phyloP scores from a whole-genome alignment of 768 basidiomycete species.

The Lanmaoa rubissima region DNA sequence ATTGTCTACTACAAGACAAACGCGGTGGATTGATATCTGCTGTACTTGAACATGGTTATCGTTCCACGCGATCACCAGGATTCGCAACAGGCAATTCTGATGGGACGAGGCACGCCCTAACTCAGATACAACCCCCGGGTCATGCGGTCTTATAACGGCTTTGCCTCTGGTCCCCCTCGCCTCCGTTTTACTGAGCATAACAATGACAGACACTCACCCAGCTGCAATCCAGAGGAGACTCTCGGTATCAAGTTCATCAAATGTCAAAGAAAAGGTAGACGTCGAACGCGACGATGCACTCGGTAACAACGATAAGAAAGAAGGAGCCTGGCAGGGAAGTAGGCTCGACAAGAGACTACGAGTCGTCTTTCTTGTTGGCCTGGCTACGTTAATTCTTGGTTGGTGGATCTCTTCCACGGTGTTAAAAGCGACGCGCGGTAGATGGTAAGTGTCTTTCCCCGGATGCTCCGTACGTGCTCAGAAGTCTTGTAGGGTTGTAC shows the following conservation, averaged over 20 bases:
- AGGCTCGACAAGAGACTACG: slow-evolving; percentile 29
- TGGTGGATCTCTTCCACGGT: slow-evolving; percentile 86
- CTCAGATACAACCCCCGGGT: not conserved
- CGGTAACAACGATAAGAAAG: slow-evolving; percentile 11
- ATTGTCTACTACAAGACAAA: no score
- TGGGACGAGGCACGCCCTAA: not conserved
- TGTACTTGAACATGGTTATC: not conserved
- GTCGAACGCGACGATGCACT: slow-evolving; percentile 11
- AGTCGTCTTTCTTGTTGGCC: slow-evolving; percentile 46
- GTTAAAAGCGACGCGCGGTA: slow-evolving; percentile 63
- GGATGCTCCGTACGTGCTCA: not conserved
- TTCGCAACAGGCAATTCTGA: not conserved
- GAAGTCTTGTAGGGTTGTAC: slow-evolving; percentile 57
- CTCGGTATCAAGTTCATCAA: slow-evolving; percentile 14
- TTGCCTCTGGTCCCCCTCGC: not conserved
- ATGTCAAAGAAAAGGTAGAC: slow-evolving; percentile 19
- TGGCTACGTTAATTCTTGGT: slow-evolving; percentile 65
- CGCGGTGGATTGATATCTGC: not conserved
- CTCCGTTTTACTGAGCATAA: not conserved
- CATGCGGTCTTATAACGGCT: slow-evolving; percentile 7
- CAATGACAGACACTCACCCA: slow-evolving; percentile 19
- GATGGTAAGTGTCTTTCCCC: slow-evolving; percentile 51
- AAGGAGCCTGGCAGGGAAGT: not conserved
- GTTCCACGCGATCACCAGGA: slow-evolving; percentile 4
- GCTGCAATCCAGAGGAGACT: slow-evolving; percentile 21